A percentile compares a stretch with the other conserved stretches of the same genome.
phyloP scores from a whole-genome alignment of 2,329 filamentous ascomycete genomes.

The Pestalotiopsis sp. region DNA sequence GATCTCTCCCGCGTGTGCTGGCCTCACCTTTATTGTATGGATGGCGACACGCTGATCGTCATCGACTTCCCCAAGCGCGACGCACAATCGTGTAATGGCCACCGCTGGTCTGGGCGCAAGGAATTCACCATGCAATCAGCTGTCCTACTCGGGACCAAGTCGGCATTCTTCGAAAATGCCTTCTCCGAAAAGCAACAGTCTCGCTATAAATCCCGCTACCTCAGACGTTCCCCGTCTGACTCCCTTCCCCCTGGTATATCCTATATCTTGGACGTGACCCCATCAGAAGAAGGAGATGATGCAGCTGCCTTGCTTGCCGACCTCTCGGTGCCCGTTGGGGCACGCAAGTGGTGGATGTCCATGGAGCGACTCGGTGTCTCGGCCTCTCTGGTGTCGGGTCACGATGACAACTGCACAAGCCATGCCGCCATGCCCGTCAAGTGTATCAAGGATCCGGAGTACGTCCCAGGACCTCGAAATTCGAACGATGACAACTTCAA shows the following conservation, averaged over 20 bases:
- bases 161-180: background rate
- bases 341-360: slow-evolving; percentile 58
- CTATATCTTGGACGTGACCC: slow-evolving; percentile 67
- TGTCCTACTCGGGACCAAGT: background rate
- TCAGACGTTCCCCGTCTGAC: background rate
- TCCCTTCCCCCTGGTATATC: slow-evolving; percentile 42
- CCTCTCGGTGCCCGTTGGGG: slow-evolving; percentile 57
- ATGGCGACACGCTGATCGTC: slow-evolving; percentile 5
- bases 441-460: background rate
- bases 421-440: slow-evolving; percentile 22
- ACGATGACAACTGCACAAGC: slow-evolving; percentile 44
- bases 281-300: slow-evolving; percentile 64
- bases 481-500: background rate
- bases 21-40: background rate
- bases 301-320: slow-evolving; percentile 61
- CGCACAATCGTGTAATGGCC: background rate
- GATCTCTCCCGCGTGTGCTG: background rate
- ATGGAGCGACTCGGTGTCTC: slow-evolving; percentile 40
- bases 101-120: background rate
- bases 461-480: slow-evolving; percentile 12
- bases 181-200: background rate
- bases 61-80: background rate
- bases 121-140: background rate
- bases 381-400: slow-evolving; percentile 44
- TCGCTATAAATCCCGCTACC: background rate